Conservation (phyloP, 345 rosid genomes). For the Syzygium grande region DNA sequence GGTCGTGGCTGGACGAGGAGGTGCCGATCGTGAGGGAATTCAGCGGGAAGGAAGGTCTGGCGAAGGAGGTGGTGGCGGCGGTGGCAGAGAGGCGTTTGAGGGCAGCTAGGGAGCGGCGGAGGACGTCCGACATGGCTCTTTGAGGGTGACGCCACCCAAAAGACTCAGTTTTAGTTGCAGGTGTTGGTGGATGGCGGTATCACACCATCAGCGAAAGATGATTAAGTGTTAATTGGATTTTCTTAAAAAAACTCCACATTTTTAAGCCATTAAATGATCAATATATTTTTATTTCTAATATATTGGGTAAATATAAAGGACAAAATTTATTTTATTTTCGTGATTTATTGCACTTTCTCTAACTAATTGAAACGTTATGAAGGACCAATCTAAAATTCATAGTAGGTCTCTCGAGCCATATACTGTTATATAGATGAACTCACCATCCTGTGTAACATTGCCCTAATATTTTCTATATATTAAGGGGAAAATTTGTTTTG, state of each 20-base stretch:
- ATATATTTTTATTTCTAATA: not conserved
- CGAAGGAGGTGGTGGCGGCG: not conserved
- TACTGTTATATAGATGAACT: too few species aligned
- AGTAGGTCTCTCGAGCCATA: too few species aligned
- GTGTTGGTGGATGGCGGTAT: not conserved
- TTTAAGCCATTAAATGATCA: not conserved
- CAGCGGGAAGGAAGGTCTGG: not conserved
- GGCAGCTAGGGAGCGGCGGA: conserved; percentile 11
- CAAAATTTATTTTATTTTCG: not conserved
- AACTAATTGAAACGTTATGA: too few species aligned
- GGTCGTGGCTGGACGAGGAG: not conserved
- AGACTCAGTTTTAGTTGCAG: not conserved
- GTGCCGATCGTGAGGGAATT: not conserved
- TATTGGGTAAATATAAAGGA: not conserved
- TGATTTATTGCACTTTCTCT: not conserved
- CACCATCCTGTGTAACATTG: too few species aligned
- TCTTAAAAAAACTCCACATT: not conserved
- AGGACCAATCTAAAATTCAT: not conserved
- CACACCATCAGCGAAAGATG: not conserved
- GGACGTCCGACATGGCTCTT: conserved; percentile 5
- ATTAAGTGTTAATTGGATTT: not conserved
- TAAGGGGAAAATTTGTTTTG: too few species aligned
- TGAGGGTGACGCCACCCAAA: not conserved
- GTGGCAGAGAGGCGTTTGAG: conserved; percentile 3
- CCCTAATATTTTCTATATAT: too few species aligned